Evolutionary conservation across 495 filamentous ascomycete genomes (phyloP).

Genomic region (Aspergillus carlsbadensis): DNA sequence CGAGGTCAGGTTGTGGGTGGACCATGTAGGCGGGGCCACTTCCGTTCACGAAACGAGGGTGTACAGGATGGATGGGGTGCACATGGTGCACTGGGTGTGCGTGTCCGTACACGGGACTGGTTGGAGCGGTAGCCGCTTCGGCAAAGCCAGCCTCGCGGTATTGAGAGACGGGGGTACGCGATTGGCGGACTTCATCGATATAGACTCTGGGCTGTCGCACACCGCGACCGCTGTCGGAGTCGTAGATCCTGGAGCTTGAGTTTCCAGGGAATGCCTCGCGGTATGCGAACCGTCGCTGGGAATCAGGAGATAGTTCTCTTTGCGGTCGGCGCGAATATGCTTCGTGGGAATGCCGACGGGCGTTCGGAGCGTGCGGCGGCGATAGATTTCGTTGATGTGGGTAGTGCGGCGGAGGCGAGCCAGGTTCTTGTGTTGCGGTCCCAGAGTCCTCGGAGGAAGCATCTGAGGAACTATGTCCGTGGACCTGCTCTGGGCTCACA

Average conservation of each 20-base stretch:
- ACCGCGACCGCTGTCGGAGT: conserved; percentile 21
- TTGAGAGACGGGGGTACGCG: conserved; percentile 24
- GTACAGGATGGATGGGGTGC: background rate
- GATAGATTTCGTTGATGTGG: conserved; percentile 31
- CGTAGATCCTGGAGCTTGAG: conserved; percentile 21
- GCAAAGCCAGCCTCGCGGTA: conserved; percentile 36
- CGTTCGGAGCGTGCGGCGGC: conserved; percentile 26
- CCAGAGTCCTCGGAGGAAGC: conserved; percentile 29
- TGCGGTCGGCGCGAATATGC: conserved; percentile 36
- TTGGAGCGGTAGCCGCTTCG: conserved; percentile 24
- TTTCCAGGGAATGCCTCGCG: conserved; percentile 13
- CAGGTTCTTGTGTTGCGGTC: conserved; percentile 12
- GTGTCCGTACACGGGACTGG: conserved; percentile 22
- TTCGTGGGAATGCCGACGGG: conserved; percentile 46
- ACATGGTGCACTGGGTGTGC: conserved; percentile 8
- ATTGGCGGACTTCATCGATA: conserved; percentile 28
- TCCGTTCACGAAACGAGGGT: conserved; percentile 20
- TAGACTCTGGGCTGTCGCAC: conserved; percentile 15
- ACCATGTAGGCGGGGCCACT: conserved; percentile 13
- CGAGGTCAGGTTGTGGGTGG: conserved; percentile 14
- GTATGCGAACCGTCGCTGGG: conserved; percentile 19
- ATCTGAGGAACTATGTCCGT: conserved; percentile 24
- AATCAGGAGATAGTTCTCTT: conserved; percentile 32
- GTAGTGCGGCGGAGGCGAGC: conserved; percentile 12
- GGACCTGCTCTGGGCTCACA: conserved; percentile 23